Percentiles rank a stretch among this genome's conserved stretches.
Conservation (phyloP, 225 moss, liverwort and hornwort genomes). For the Antitrichia curtipendula region DNA sequence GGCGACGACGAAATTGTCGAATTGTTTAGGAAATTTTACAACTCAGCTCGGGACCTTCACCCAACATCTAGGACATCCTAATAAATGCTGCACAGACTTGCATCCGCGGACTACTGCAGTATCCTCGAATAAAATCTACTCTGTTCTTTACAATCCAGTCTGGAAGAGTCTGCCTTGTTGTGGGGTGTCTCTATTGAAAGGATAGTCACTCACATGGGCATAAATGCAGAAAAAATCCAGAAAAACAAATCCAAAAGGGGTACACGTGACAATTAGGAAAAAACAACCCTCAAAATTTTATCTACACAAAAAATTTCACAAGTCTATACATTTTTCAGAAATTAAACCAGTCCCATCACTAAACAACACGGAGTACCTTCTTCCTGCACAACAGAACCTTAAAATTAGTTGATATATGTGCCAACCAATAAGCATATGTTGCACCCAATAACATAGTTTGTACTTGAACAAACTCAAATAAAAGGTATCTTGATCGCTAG, state of each 20-base stretch:
- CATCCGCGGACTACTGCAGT: background rate
- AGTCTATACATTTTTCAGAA: background rate
- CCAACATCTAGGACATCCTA: background rate
- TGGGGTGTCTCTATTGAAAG: background rate
- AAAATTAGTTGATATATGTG: background rate
- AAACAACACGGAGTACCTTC: no score
- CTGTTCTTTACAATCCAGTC: background rate
- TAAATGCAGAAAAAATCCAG: background rate
- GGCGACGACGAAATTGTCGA: background rate
- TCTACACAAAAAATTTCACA: no score
- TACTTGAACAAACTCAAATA: background rate
- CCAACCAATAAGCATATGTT: background rate
- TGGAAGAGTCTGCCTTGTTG: background rate
- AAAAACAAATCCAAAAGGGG: background rate
- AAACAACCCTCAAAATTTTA: no score
- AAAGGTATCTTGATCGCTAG: background rate
- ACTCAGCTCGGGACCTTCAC: background rate
- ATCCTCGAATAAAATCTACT: background rate
- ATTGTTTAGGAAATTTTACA: background rate
- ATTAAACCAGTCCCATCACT: background rate
- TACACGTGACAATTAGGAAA: background rate
- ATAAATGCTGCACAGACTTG: background rate
- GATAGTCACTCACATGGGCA: background rate
- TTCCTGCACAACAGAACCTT: background rate
- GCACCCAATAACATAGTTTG: background rate